Evolutionary conservation across 164 flowering plant species (phyloP).

Genomic region (Macadamia integrifolia): DNA sequence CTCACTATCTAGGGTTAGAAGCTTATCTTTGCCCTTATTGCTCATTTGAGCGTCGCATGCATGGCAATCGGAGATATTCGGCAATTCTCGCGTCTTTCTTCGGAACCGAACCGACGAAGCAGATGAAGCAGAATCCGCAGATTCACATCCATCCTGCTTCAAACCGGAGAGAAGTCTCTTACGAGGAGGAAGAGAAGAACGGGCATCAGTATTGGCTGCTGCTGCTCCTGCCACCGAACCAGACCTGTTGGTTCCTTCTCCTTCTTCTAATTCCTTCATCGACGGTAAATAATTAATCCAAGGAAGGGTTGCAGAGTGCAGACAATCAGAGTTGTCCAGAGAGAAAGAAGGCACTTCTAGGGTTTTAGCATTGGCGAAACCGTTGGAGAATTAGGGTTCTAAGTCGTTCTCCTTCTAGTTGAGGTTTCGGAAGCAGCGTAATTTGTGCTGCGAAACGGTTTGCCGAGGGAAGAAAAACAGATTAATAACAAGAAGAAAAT

Average conservation of each 20-base stretch:
- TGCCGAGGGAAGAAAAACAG: background rate
- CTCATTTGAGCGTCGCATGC: constrained; percentile 38
- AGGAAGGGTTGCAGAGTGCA: background rate
- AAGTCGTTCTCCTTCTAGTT: too few species aligned
- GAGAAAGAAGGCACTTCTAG: background rate
- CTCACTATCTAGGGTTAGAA: constrained; percentile 44
- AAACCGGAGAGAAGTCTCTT: constrained; percentile 15
- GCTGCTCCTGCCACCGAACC: background rate
- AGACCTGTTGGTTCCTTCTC: constrained; percentile 1
- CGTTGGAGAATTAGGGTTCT: background rate
- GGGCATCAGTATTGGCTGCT: background rate
- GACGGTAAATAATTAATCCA: background rate
- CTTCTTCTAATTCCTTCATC: constrained; percentile 7
- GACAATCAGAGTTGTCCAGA: constrained; percentile 4
- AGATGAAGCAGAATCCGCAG: background rate
- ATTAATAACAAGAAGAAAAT: too few species aligned
- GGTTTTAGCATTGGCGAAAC: background rate
- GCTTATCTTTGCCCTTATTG: constrained; percentile 29
- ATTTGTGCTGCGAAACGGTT: background rate
- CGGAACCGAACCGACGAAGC: background rate
- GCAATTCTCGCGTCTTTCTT: constrained; percentile 42
- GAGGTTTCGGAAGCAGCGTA: background rate
- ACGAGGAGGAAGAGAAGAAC: constrained; percentile 14
- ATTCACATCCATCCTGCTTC: background rate
- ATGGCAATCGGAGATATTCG: constrained; percentile 56